Evolutionary conservation across 2,329 filamentous ascomycete genomes (phyloP), one percentile per base, ranked within the genome.

Genomic region (Penicillium sp.): DNA sequence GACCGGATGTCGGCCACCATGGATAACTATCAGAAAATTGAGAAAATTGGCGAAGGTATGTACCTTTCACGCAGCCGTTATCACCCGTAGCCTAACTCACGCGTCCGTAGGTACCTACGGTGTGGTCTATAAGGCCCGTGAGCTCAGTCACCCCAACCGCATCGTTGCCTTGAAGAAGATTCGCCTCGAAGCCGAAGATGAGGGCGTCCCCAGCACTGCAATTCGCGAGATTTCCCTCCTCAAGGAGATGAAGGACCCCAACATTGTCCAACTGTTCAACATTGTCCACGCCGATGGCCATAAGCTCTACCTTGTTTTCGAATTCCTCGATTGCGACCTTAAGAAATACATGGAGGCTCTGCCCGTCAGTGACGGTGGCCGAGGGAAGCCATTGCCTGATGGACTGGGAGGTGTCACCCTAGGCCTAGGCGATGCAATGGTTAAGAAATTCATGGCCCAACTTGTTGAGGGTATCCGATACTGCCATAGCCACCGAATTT

Each of bases 281-380:
- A 96, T 96, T 63, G 91, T 96, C 50, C 91, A 96, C 74, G 90
- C 91, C 69, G 92, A 96, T 72, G 91, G 91, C 54, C 90, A 96
- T 78, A 96, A 96, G 78, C 85, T 96, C 48, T 96, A 96, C 75
- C 88, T 96, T 45, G 91, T 96, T 65, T 89, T 92, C 62, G 91
- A 96, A 73, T 96, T 90, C 75, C 87, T 96, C 64, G 91, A 96
- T 69, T 82, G 93, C 55, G 91, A 96, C 68, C 80, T 96, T 66
- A 96, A 96, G 80, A 96, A 95, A 75, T 96, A 95, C 76, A 96
- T 96, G 91, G 91, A 96, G 75, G 84, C 91, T 7, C 82, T 96
- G 41, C 91, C 91, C 4, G 86, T 93, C 56, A 88, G 82, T 68
- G 89, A 95, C 68, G 91, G 91, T 64, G 91, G 91, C 38, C 86